Evolutionary conservation across 805 yeast species (phyloP).

Genomic region (Pichia ethanolica): DNA sequence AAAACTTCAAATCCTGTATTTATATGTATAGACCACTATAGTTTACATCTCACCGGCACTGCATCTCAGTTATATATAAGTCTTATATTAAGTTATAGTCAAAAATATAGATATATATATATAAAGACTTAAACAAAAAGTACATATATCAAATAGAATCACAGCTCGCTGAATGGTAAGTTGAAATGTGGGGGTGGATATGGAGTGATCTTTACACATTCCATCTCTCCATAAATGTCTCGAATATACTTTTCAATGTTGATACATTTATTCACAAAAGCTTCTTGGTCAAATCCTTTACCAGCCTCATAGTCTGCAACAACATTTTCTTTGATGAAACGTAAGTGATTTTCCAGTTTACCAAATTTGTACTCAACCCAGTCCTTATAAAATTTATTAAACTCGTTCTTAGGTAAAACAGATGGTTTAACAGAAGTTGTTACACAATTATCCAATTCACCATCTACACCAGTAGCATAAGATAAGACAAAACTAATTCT

Average conservation of each 20-base stretch:
- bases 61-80: no score
- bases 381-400: conserved; percentile 27
- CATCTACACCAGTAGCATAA: conserved; percentile 21
- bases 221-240: conserved; percentile 26
- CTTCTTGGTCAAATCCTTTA: conserved; percentile 23
- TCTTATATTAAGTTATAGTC: no score
- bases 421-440: conserved; percentile 26
- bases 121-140: no score
- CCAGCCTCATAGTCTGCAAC: conserved; percentile 12
- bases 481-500: conserved; percentile 27
- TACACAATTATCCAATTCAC: conserved; percentile 23
- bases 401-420: conserved; percentile 25
- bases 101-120: no score
- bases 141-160: no score
- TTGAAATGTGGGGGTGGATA: conserved; percentile 21
- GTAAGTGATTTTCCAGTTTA: conserved; percentile 22
- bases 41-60: no score
- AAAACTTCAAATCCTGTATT: no score
- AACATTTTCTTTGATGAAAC: conserved; percentile 16
- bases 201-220: conserved; percentile 20
- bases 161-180: conserved; percentile 15
- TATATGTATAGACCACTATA: no score
- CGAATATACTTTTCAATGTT: conserved; percentile 23
- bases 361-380: conserved; percentile 28
- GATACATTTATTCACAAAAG: conserved; percentile 21